Evolutionary conservation across 306 rosid species (phyloP).

Genomic region (Acacia acuminata): DNA sequence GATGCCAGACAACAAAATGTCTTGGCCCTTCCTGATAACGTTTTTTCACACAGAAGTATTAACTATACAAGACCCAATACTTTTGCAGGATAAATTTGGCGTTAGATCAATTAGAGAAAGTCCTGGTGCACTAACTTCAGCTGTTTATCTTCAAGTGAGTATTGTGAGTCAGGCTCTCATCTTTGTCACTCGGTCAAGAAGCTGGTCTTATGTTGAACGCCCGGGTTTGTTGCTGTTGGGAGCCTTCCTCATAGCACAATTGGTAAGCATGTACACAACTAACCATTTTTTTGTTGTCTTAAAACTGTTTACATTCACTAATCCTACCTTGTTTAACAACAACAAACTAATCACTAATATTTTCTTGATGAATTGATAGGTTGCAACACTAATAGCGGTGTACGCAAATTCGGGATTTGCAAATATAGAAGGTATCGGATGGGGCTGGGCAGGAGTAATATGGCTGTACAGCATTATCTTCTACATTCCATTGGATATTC

Average conservation of each 20-base stretch:
- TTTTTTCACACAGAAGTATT: neutral
- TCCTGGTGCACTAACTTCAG: conserved; percentile 65
- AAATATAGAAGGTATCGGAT: conserved; percentile 66
- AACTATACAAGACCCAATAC: neutral
- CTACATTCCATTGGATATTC: conserved; percentile 74
- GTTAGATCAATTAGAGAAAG: conserved; percentile 56
- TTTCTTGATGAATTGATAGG: conserved; percentile 31
- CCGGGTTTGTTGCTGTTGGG: conserved; percentile 64
- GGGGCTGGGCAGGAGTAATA: conserved; percentile 95
- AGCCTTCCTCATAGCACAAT: conserved; percentile 73
- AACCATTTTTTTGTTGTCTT: neutral
- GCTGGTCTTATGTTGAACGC: conserved; percentile 86
- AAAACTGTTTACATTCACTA: neutral
- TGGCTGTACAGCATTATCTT: conserved; percentile 76
- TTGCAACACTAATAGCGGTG: conserved; percentile 80
- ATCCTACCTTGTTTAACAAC: neutral
- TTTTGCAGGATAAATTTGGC: conserved; percentile 66
- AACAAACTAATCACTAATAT: neutral
- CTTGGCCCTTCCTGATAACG: neutral
- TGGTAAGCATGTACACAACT: conserved; percentile 43
- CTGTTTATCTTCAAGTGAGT: conserved; percentile 92
- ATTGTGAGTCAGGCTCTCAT: conserved; percentile 90
- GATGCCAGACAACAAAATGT: neutral
- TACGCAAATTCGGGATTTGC: conserved; percentile 84
- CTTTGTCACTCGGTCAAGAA: conserved; percentile 83